Percentiles rank a stretch among this genome's conserved stretches.
Evolutionary conservation across 129 eudicot genomes (phyloP).

Genomic region (Heracleum sosnowskyi): DNA sequence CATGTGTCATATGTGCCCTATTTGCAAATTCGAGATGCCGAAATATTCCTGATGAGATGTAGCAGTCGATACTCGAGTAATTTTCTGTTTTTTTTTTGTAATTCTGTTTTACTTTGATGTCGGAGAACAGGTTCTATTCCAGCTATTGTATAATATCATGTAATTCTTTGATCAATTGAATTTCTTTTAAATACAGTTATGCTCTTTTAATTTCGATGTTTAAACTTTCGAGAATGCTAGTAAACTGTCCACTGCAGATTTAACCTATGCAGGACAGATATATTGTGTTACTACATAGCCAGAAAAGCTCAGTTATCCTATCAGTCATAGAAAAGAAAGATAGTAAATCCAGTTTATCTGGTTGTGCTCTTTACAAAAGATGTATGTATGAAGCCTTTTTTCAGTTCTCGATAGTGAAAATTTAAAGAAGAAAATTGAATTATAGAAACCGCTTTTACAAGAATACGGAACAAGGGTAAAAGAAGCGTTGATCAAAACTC

Average conservation of each 20-base stretch:
- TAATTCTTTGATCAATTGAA: too few species aligned
- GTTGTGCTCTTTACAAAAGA: background rate
- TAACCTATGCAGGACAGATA: background rate
- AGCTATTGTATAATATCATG: too few species aligned
- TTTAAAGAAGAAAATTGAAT: background rate
- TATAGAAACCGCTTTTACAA: background rate
- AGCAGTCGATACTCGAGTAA: too few species aligned
- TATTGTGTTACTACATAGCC: background rate
- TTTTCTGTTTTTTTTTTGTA: conserved; percentile 29
- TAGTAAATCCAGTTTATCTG: background rate
- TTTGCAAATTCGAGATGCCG: too few species aligned
- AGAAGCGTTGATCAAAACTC: background rate
- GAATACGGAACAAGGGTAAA: background rate
- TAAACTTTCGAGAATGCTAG: conserved; percentile 47
- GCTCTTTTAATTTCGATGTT: too few species aligned
- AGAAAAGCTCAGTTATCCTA: background rate
- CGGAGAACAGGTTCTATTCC: too few species aligned
- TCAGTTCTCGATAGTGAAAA: background rate
- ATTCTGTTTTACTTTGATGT: too few species aligned
- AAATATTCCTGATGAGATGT: too few species aligned
- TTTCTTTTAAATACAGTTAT: too few species aligned
- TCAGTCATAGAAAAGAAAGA: background rate
- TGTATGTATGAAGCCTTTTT: background rate
- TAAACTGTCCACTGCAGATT: conserved; percentile 14
- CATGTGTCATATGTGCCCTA: too few species aligned